Evolutionary conservation across 1,139 yeast genomes (phyloP).

Genomic region (Kodamaea sp.): DNA sequence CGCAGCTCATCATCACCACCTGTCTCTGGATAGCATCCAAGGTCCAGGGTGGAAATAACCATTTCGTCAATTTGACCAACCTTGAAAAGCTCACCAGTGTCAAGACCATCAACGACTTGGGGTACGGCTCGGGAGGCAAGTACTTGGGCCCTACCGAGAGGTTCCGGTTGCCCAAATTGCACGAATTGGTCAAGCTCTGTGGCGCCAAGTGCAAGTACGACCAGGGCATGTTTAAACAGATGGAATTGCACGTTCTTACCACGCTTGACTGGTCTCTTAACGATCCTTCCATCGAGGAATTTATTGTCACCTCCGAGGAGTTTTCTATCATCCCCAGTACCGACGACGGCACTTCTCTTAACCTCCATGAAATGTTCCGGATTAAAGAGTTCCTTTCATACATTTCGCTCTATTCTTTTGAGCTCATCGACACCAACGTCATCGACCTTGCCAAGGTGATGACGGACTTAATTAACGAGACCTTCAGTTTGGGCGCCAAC

Average conservation of each 20-base stretch:
- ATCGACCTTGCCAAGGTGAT: slow-evolving; percentile 38
- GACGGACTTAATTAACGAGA: slow-evolving; percentile 39
- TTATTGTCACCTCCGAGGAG: slow-evolving; percentile 34
- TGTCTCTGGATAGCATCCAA: slow-evolving; percentile 69
- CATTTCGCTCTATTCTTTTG: slow-evolving; percentile 37
- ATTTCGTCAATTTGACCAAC: slow-evolving; percentile 53
- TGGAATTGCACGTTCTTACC: slow-evolving; percentile 54
- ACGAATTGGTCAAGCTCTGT: slow-evolving; percentile 62
- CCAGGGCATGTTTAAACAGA: slow-evolving; percentile 60
- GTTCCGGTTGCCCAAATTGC: slow-evolving; percentile 62
- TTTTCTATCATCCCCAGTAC: slow-evolving; percentile 24
- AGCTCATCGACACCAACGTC: slow-evolving; percentile 35
- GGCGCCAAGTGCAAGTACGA: slow-evolving; percentile 60
- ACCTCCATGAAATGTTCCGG: slow-evolving; percentile 32
- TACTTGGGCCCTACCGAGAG: slow-evolving; percentile 67
- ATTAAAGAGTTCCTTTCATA: slow-evolving; percentile 42
- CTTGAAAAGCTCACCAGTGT: slow-evolving; percentile 31
- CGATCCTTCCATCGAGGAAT: slow-evolving; percentile 61
- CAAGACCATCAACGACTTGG: slow-evolving; percentile 43
- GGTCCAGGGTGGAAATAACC: slow-evolving; percentile 69
- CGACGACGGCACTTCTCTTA: slow-evolving; percentile 1
- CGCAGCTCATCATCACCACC: slow-evolving; percentile 63
- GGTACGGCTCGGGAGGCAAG: slow-evolving; percentile 57
- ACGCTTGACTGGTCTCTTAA: slow-evolving; percentile 64
- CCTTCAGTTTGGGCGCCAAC: slow-evolving; percentile 21